These are phyloP conservation scores for Ceratocystis eucalypticola DNA, from an alignment of 2,329 filamentous ascomycete species.

Conservation along the genomic window DNA sequence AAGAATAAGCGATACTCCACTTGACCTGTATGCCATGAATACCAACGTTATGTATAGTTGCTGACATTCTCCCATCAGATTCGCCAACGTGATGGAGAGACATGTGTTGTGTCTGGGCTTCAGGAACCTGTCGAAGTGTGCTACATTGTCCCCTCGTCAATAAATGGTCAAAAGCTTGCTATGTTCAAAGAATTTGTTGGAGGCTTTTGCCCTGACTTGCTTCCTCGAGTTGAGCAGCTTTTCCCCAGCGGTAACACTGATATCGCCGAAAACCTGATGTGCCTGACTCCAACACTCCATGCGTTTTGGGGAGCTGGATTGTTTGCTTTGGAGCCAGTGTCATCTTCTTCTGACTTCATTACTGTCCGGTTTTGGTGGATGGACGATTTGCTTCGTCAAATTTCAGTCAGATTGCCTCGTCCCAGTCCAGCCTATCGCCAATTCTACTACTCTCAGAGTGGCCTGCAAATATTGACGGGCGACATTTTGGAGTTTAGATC, in stretches of 20 bases:
- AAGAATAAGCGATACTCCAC: no score
- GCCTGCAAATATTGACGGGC: no score
- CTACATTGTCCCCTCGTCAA: neutral
- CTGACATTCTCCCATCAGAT: neutral
- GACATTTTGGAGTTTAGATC: no score
- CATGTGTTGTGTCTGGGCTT: neutral
- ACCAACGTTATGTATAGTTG: no score
- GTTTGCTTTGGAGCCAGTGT: no score
- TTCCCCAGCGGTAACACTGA: no score
- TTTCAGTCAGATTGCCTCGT: neutral
- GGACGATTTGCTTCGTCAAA: neutral
- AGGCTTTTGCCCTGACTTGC: neutral
- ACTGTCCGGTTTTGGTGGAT: neutral
- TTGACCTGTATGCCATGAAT: no score
- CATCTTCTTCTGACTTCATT: no score
- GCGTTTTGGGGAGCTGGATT: no score
- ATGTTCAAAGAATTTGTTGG: neutral
- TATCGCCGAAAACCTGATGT: no score
- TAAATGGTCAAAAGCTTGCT: neutral
- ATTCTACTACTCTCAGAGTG: no score
- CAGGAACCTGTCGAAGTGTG: neutral
- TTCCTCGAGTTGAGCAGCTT: neutral
- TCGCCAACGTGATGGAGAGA: neutral
- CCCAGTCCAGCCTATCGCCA: fast-evolving
- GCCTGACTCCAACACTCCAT: no score